Base-by-base conservation (phyloP, 495 filamentous ascomycete genomes). In the Penicillium roqueforti region DNA sequence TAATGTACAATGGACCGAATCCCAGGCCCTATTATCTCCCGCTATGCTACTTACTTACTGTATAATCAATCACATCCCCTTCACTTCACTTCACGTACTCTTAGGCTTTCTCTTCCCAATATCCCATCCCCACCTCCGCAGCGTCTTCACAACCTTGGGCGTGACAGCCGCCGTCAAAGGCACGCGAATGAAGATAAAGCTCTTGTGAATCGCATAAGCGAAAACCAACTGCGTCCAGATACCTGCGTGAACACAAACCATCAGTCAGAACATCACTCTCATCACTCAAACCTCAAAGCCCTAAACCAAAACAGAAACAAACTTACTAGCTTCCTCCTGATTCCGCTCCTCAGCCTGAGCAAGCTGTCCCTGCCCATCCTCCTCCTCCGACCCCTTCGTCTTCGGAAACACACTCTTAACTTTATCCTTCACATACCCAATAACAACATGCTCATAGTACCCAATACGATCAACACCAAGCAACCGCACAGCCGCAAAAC, bases 161-260 rank as follows among this genome's bases (percentile, higher is more conserved):
- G 88, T 90, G 13, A 96, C 79, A 1, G 90, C 92, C 11, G 87
- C 92, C 3, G 93, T 91, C 57, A 97, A 66, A 3, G 93, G 93
- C 3, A 98, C 87, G 8, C 93, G 81, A 49, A 97, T 71, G 69
- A 99, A 96, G 47, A 99, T 96, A 69, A 98, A 92, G 56, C 87
- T 93, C 72, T 99, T 99, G 77, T 99, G 93, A 47, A 99, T 87
- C 0, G 92, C 93, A 61, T 99, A 99, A 6, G 93, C 95, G 13
- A 99, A 81, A 13, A 87, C 93, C 23, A 97, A 75, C 61, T 97
- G 91, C 4, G 93, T 99, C 84, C 85, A 87, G 39, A 90, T 74
- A 58, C 83, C 86, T 88, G 25, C 26, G n/a, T n/a, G 23, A 9
- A 53, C 23, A 19, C 3, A 42, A 32, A 44, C 10, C 28, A 28